Evolutionary conservation across 2,329 filamentous ascomycete species (phyloP), one percentile per base, ranked within the genome.

Genomic region (Ceratocystis variospora): DNA sequence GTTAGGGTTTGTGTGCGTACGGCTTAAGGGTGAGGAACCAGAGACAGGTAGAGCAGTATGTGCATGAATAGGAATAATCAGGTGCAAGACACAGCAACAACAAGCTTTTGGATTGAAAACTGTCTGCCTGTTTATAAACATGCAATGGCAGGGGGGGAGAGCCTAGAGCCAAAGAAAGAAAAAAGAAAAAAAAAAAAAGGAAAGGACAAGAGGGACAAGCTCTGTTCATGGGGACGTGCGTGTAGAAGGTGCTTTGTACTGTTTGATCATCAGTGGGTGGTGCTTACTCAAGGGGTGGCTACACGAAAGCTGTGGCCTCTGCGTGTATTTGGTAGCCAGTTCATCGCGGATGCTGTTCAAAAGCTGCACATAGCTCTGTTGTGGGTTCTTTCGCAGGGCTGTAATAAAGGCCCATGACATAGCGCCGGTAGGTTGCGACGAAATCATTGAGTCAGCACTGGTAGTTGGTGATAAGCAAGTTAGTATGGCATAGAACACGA

Each of bases 391-490:
- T 79, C 90, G 93, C 71, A 99, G 83, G 55, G 92, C 87, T 4
- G 81, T 88, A 74, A 99, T 92, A 75, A 99, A 99, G 8, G 94
- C 94, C 86, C 89, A 97, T 1, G 91, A 96, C 94, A 99, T 97
- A 73, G 94, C 94, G 64, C 94, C 94, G 0, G 94, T 97, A 33
- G 94, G 93, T 77, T 96, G 84, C 63, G 91, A 88, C 45, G 83
- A 85, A 71, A 97, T 96, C 22, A 86, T 89, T n/a, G 93, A 92
- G 75, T 99, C 94, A 76, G 90, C 89, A 70, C 91, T 96, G 71
- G 68, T 62, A 12, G 12, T 41, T 41, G 10, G 12, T 12, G 37
- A 41, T 3, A 41, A 12, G 37, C 37, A 41, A 12, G 37, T 41
- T 41, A 41, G 37, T 41, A 41, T 41, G 10, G 12, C 37, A 41